Percentiles rank a stretch among this genome's conserved stretches.
Conservation (phyloP, 192 early-diverging fungal genomes). For the Dissophora ornata region DNA sequence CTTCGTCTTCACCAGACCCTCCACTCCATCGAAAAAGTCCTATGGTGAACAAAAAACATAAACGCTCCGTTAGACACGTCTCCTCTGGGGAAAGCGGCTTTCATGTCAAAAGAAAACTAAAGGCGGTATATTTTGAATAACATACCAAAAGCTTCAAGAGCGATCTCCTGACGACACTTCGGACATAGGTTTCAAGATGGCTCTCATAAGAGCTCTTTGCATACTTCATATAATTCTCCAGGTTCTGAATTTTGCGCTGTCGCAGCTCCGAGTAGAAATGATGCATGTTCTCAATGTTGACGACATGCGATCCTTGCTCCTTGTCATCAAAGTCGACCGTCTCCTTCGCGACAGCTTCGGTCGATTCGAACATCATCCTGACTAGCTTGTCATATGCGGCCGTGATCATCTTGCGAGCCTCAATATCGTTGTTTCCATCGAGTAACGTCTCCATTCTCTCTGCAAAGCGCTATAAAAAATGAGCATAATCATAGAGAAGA, state of each 20-base stretch:
- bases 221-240: constrained; percentile 86
- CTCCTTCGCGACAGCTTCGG: constrained; percentile 85
- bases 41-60: constrained; percentile 27
- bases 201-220: constrained; percentile 85
- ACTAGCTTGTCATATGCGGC: constrained; percentile 87
- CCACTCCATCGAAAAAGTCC: constrained; percentile 98
- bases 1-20: constrained; percentile 79
- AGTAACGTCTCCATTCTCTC: constrained; percentile 77
- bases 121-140: not conserved
- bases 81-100: no score
- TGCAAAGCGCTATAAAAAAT: constrained; percentile 73
- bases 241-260: constrained; percentile 73
- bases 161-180: constrained; percentile 88
- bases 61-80: no score
- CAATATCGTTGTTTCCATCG: constrained; percentile 66
- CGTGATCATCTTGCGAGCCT: constrained; percentile 77
- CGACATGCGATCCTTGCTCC: constrained; percentile 83
- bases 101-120: not conserved
- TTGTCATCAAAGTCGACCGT: constrained; percentile 85
- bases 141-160: constrained; percentile 84
- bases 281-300: constrained; percentile 91
- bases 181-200: constrained; percentile 85
- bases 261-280: constrained; percentile 86
- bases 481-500: not conserved
- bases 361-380: constrained; percentile 85